Conservation (phyloP, 306 rosid genomes). For the Quercus dentata region DNA sequence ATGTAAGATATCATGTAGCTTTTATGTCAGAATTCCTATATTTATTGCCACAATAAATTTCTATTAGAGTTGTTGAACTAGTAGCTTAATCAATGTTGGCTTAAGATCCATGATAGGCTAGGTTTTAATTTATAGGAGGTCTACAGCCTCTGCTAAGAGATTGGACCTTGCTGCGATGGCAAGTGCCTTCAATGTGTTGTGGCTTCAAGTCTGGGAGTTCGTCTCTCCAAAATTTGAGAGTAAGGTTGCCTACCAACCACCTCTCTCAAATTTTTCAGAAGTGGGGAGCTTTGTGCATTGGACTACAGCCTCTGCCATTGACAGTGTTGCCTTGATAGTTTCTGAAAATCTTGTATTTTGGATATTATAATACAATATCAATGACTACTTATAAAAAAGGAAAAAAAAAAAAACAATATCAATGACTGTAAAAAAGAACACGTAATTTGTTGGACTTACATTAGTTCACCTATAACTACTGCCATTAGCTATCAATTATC, state of each 20-base stretch:
- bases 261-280: too few species aligned
- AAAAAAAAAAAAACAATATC: neutral
- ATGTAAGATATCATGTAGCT: slow-evolving; percentile 72
- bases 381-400: neutral
- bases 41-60: slow-evolving; percentile 5
- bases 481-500: neutral
- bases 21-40: neutral
- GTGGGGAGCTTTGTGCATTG: too few species aligned
- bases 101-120: neutral
- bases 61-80: slow-evolving; percentile 2
- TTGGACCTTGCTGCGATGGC: too few species aligned
- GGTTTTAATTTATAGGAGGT: neutral
- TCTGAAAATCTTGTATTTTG: neutral
- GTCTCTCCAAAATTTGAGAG: too few species aligned
- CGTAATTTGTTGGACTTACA: neutral
- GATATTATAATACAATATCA: neutral
- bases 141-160: too few species aligned
- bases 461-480: neutral
- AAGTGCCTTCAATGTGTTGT: too few species aligned
- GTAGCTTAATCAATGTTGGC: slow-evolving; percentile 4
- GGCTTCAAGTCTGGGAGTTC: too few species aligned
- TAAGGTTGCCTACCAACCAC: too few species aligned
- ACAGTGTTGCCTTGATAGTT: neutral
- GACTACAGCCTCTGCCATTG: neutral
- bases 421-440: neutral